Evolutionary conservation across 176 grass and related monocot genomes (phyloP), one percentile per base, ranked within the genome.

Genomic region (Triticum timopheevii): DNA sequence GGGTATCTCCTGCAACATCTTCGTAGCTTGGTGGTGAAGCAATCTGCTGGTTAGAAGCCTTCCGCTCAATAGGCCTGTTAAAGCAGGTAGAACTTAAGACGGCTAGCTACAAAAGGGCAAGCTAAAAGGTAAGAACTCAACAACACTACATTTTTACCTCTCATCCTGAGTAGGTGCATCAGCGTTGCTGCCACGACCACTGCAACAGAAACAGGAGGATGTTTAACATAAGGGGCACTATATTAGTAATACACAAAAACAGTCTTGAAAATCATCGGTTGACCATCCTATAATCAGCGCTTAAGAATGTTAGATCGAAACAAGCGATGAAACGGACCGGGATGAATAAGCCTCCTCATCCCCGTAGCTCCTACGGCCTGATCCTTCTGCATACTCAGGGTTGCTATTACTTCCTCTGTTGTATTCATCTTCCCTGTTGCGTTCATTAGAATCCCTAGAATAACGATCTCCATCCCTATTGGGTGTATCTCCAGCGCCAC

Each of bases 291-390:
- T 31, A 17, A 61, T 35, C 33, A 83, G 2, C 2, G 30, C 63
- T 44, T 34, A 80, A 84, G 23, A 81, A 54, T 23, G 69, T 40
- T n/a, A 80, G 80, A 38, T 70, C 7, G 3, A 84, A 69, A 64
- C 12, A 62, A 67, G 35, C 4, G 25, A 39, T 61, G 79, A 31
- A 91, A 91, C 90, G 20, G 38, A 91, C 90, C 90, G 90, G 36
- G 92, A 90, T 47, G 94, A 96, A 85, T 99, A 90, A 61, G 70
- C 92, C 45, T 99, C 94, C 25, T 96, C 97, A 58, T 99, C 94
- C 7, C 93, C 94, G 35, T 88, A 93, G 77, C 97, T 96, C 78
- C 87, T 84, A 81, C 91, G 91, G 65, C 90, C 90, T 3, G 90
- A 88, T 87, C 90, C 88, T 68, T 94, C 88, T 33, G 90, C 81